A percentile compares a stretch with the other conserved stretches of the same genome.
phyloP scores from a whole-genome alignment of 305 asterid species.

The Fraxinus velutina region DNA sequence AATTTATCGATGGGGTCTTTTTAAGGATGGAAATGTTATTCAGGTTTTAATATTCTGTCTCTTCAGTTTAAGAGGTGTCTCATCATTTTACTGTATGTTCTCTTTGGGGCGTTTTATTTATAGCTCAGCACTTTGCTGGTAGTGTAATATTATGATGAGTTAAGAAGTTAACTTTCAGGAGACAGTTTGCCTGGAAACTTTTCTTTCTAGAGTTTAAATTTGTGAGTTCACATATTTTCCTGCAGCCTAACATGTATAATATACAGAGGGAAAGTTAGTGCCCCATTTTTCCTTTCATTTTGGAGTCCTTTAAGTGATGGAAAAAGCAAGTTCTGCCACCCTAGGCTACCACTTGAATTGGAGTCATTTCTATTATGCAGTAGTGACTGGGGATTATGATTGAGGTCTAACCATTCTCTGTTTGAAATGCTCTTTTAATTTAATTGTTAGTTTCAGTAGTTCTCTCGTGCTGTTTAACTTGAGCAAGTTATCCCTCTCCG shows the following conservation, averaged over 20 bases:
- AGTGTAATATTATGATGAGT: background rate
- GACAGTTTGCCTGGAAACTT: background rate
- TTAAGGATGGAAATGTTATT: background rate
- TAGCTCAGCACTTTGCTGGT: background rate
- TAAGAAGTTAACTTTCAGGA: background rate
- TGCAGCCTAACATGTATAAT: background rate
- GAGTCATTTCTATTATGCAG: background rate
- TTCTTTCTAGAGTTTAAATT: background rate
- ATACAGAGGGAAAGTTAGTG: background rate
- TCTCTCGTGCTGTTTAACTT: background rate
- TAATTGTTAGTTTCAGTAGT: background rate
- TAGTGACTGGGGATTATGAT: background rate
- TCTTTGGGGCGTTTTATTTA: background rate
- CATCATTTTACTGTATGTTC: background rate
- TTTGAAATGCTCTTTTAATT: background rate
- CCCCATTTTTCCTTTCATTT: background rate
- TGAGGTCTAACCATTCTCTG: background rate
- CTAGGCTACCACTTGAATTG: background rate
- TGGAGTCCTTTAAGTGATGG: background rate
- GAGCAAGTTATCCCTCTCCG: background rate
- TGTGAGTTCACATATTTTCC: background rate
- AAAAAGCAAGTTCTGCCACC: background rate
- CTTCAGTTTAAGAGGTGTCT: background rate
- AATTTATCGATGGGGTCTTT: background rate
- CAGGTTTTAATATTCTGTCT: constrained; percentile 5